A percentile compares a stretch with the other conserved stretches of the same genome.
Conservation (phyloP, 495 filamentous ascomycete genomes). For the Zalerion maritima region DNA sequence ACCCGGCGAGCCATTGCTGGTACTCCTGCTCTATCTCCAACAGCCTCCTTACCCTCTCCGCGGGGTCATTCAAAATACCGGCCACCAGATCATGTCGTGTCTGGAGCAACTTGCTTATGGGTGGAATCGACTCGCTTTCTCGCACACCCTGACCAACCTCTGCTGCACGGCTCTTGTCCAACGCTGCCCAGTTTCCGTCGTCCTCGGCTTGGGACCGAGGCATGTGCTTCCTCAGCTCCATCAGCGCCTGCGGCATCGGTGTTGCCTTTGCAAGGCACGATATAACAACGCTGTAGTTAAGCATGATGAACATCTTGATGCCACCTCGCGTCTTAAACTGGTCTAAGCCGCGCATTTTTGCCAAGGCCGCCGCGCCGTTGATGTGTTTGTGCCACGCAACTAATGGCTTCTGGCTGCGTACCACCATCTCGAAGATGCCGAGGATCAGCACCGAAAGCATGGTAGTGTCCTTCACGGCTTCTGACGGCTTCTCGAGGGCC, state of each 20-base stretch:
- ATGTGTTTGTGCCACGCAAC: slow-evolving; percentile 45
- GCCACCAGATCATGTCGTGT: slow-evolving; percentile 26
- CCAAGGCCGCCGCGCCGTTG: slow-evolving; percentile 40
- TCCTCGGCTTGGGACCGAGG: no score
- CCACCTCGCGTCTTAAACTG: slow-evolving; percentile 43
- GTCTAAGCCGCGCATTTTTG: slow-evolving; percentile 38
- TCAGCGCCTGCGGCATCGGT: slow-evolving; percentile 21
- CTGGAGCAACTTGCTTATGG: slow-evolving; percentile 31
- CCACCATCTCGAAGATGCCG: slow-evolving; percentile 41
- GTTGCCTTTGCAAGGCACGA: slow-evolving; percentile 23
- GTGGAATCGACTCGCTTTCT: slow-evolving; percentile 13
- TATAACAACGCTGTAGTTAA: slow-evolving; percentile 31
- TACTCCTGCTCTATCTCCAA: slow-evolving; percentile 38
- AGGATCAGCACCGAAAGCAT: slow-evolving; percentile 48
- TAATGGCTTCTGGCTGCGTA: slow-evolving; percentile 27
- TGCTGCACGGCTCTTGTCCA: no score
- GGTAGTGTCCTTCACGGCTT: slow-evolving; percentile 45
- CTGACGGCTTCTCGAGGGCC: slow-evolving; percentile 35
- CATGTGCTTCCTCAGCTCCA: slow-evolving; percentile 25
- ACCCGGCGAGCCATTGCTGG: slow-evolving; percentile 23
- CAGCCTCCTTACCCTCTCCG: slow-evolving; percentile 29
- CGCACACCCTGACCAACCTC: slow-evolving; percentile 12
- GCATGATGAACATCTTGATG: slow-evolving; percentile 40
- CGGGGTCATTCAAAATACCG: slow-evolving; percentile 20
- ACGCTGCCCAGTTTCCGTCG: no score